Evolutionary conservation across 2,329 filamentous ascomycete genomes (phyloP).

Genomic region (Colletotrichum sp.): DNA sequence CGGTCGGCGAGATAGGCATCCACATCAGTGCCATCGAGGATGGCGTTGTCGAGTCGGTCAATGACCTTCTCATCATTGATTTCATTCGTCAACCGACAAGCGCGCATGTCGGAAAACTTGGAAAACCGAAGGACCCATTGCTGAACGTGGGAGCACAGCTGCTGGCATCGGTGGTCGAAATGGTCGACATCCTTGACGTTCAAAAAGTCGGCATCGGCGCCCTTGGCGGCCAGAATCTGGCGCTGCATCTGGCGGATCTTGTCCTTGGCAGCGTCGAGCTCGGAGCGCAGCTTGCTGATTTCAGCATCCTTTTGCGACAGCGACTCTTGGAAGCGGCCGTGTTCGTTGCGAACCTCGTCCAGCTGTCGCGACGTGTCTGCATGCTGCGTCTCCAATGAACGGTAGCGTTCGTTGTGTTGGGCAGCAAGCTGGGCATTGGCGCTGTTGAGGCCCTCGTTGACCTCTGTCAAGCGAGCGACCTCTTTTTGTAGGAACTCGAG

Average conservation of each 20-base stretch:
- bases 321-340: slow-evolving; percentile 67
- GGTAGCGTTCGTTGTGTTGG: slow-evolving; percentile 76
- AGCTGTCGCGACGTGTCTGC: slow-evolving; percentile 71
- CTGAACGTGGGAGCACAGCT: slow-evolving; percentile 93
- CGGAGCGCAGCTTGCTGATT: slow-evolving; percentile 76
- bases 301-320: slow-evolving; percentile 85
- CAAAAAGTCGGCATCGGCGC: slow-evolving; percentile 75
- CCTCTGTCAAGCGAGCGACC: slow-evolving; percentile 77
- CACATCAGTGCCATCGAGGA: slow-evolving; percentile 93
- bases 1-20: slow-evolving; percentile 88
- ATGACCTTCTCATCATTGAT: slow-evolving; percentile 92
- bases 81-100: slow-evolving; percentile 82
- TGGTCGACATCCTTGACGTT: slow-evolving; percentile 87
- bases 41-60: slow-evolving; percentile 90
- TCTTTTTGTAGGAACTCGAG: slow-evolving; percentile 84
- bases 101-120: slow-evolving; percentile 92
- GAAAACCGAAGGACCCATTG: slow-evolving; percentile 98
- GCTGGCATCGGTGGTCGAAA: slow-evolving; percentile 92
- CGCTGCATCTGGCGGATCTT: slow-evolving; percentile 58
- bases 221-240: slow-evolving; percentile 62
- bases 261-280: slow-evolving; percentile 76
- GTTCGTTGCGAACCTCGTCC: slow-evolving; percentile 68
- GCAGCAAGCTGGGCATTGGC: slow-evolving; percentile 79
- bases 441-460: slow-evolving; percentile 80
- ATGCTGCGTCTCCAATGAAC: slow-evolving; percentile 70